Conservation (phyloP, 768 basidiomycete species). For the Lentinula boryana region DNA sequence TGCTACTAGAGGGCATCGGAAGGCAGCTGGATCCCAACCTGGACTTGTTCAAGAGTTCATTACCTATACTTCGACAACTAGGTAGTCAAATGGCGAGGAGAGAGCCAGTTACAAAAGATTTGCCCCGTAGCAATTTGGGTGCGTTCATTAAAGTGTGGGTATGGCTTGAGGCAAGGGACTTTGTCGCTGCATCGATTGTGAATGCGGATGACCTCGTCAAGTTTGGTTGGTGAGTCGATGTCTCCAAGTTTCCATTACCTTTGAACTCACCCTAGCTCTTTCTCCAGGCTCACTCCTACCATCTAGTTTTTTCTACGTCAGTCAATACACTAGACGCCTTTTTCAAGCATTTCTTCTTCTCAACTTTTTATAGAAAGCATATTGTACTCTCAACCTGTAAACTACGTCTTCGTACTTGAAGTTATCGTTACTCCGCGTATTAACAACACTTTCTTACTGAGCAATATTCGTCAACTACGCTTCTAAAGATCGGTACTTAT, state of each 20-base stretch:
- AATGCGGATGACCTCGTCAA: conserved; percentile 84
- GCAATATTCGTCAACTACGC: too few relatives aligned
- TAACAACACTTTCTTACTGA: not conserved
- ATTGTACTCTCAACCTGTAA: not conserved
- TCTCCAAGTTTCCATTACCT: not conserved
- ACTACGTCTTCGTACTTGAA: not conserved
- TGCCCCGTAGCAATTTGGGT: conserved; percentile 70
- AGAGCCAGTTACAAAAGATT: conserved; percentile 43
- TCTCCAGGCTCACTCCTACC: conserved; percentile 43
- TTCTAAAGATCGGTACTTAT: not conserved
- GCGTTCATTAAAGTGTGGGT: conserved; percentile 96
- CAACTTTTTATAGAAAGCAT: not conserved
- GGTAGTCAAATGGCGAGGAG: conserved; percentile 87
- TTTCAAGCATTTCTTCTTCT: not conserved
- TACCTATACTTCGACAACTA: conserved; percentile 89
- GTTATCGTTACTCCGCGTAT: not conserved
- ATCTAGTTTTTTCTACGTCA: conserved; percentile 21
- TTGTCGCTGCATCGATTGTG: conserved; percentile 72
- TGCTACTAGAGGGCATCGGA: conserved; percentile 94
- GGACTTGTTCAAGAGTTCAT: conserved; percentile 91
- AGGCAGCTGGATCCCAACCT: conserved; percentile 86
- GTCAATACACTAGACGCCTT: not conserved
- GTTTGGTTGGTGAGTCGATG: conserved; percentile 62
- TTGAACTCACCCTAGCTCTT: not conserved
- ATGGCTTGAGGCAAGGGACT: conserved; percentile 85